Percentiles rank a stretch among this genome's conserved stretches.
Evolutionary conservation across 305 asterid genomes (phyloP).

Genomic region (Fraxinus platypoda): DNA sequence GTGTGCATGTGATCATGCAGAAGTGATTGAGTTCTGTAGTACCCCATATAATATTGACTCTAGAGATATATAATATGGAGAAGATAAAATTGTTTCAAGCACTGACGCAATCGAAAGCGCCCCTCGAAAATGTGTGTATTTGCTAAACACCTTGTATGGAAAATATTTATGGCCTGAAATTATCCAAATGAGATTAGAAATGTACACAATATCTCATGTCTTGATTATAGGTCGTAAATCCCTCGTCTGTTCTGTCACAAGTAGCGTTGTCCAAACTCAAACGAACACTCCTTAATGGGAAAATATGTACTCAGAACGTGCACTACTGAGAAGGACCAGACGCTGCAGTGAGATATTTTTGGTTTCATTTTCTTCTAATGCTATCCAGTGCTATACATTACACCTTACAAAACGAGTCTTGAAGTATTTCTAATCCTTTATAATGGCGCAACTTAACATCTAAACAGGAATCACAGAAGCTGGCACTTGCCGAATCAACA

Average conservation of each 20-base stretch:
- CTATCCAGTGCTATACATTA: neutral
- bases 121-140: too few relatives aligned
- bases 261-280: neutral
- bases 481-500: conserved; percentile 81
- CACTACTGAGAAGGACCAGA: neutral
- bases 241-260: too few relatives aligned
- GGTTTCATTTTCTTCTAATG: neutral
- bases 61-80: too few relatives aligned
- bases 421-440: neutral
- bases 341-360: neutral
- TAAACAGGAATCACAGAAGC: conserved; percentile 81
- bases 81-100: too few relatives aligned
- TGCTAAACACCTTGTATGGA: neutral
- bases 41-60: too few relatives aligned
- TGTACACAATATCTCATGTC: neutral
- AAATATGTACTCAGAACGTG: too few relatives aligned
- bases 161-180: too few relatives aligned
- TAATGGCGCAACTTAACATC: too few relatives aligned
- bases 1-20: neutral
- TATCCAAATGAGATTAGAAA: too few relatives aligned
- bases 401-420: neutral
- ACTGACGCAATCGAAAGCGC: too few relatives aligned
- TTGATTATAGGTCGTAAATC: neutral
- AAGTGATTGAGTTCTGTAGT: neutral
- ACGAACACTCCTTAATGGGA: neutral